Evolutionary conservation across 805 yeast species (phyloP), one percentile per base, ranked within the genome.

Genomic region (Yamadazyma insecticola): DNA sequence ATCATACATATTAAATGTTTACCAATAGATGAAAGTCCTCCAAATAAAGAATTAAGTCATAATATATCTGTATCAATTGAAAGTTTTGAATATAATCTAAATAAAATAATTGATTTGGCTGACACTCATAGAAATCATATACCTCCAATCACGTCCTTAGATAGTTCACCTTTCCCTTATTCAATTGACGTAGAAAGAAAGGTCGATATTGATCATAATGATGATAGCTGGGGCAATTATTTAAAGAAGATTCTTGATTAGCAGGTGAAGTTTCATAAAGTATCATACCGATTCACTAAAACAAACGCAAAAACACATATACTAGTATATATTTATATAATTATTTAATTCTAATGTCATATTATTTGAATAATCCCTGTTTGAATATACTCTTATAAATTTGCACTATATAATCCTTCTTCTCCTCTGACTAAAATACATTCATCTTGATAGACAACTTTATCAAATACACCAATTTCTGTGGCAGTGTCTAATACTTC

Each of bases 401-500:
- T 67, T 8, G 71, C 65, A 30, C 59, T 49, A 33, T 50, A 48
- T 35, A 69, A 45, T 1, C 67, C 68, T 36, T 57, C 62, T 25
- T 74, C 86, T 1, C 95, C 94, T 30, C 73, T 63, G 2, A 81
- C 84, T 37, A 85, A 57, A 25, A 85, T 76, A 56, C 95, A 85
- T 39, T 78, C 78, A 13, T 76, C 84, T 44, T 72, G 67, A 21
- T 57, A 57, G 13, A 72, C 54, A 4, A 60, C 55, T 13, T 42
- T 47, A 13, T 52, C 63, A 4, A 41, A 44, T 16, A 50, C 50
- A n/a, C 57, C 72, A 36, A 54, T 51, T 19, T 39, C 47, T 27
- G 44, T 49, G n/a, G 71, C 68, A 20, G 54, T 54, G 1, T 67
- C 58, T 12, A 81, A 59, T 3, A 72, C 74, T 9, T 60, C 66